Evolutionary conservation across 768 basidiomycete species (phyloP), one percentile per base, ranked within the genome.

Genomic region (Rhodotorula sphaerocarpa): DNA sequence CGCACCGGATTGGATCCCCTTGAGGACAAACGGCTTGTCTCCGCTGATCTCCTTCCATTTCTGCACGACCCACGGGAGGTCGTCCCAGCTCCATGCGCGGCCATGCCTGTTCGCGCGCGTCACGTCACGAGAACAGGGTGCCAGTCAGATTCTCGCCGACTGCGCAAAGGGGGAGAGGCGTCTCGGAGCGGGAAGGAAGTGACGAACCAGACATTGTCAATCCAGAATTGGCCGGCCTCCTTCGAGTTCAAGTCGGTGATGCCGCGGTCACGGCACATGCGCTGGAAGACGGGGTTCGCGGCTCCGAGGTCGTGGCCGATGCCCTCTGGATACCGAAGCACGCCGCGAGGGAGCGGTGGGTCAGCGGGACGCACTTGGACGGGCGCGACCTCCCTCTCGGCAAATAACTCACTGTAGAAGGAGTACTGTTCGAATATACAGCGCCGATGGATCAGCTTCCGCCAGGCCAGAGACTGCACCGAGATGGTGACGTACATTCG

Each of bases 61-160:
- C 64, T 76, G 73, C 64, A 80, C 79, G 30, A 80, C 72, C 79
- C 79, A 80, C 1, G 77, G 77, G 23, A 82, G 76, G 69, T 82
- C 81, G 34, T 78, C 76, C 80, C 80, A 82, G 25, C 78, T 78
- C 66, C 79, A 79, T 18, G 80, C 78, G 66, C 81, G 81, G 50
- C 80, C 66, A 39, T 56, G 61, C 66, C 65, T 56, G 36, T 53
- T 47, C 21, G 33, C 53, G 5, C 14, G 33, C n/a, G 46, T 45
- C 11, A 43, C 56, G 18, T 59, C 50, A 5, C 33, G 56, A 12
- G 56, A 41, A 20, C 4, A 34, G 23, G n/a, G n/a, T n/a, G n/a
- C n/a, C n/a, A n/a, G n/a, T n/a, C n/a, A n/a, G n/a, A n/a, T n/a
- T n/a, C n/a, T n/a, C n/a, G n/a, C n/a, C n/a, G n/a, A n/a, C n/a